Conservation (phyloP, 2,329 filamentous ascomycete genomes). For the Bipolaris sorokiniana region DNA sequence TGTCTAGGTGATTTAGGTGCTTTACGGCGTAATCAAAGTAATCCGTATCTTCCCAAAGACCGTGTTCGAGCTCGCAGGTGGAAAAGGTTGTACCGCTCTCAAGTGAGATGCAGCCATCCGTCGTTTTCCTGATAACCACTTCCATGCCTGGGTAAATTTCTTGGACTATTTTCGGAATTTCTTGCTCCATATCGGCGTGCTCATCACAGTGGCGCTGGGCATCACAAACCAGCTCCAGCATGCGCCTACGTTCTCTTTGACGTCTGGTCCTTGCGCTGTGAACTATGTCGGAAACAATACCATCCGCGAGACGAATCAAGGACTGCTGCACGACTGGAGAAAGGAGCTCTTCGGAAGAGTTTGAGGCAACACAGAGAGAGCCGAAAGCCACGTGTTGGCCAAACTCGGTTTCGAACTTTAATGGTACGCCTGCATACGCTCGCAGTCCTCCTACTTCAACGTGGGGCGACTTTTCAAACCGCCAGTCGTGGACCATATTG, state of each 20-base stretch:
- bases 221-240: constrained; percentile 46
- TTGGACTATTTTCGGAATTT: constrained; percentile 39
- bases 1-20: constrained; percentile 43
- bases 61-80: constrained; percentile 43
- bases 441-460: constrained; percentile 51
- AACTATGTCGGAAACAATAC: constrained; percentile 53
- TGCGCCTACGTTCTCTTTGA: constrained; percentile 49
- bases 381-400: constrained; percentile 52
- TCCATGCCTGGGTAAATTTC: constrained; percentile 45
- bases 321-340: constrained; percentile 41
- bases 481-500: constrained; percentile 54
- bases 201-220: constrained; percentile 29
- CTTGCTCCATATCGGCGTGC: constrained; percentile 30
- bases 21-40: constrained; percentile 51
- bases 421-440: constrained; percentile 52
- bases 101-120: constrained; percentile 32
- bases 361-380: constrained; percentile 54
- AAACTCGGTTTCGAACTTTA: constrained; percentile 50
- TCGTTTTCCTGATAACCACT: constrained; percentile 36
- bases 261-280: constrained; percentile 48
- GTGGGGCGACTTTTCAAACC: constrained; percentile 52
- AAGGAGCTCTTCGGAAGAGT: constrained; percentile 42
- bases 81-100: constrained; percentile 36
- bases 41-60: constrained; percentile 55
- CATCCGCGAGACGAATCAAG: constrained; percentile 48